A percentile compares a stretch with the other conserved stretches of the same genome.
These are phyloP conservation scores for Ogataea minuta DNA, from an alignment of 805 yeast species.

Conservation along the genomic window DNA sequence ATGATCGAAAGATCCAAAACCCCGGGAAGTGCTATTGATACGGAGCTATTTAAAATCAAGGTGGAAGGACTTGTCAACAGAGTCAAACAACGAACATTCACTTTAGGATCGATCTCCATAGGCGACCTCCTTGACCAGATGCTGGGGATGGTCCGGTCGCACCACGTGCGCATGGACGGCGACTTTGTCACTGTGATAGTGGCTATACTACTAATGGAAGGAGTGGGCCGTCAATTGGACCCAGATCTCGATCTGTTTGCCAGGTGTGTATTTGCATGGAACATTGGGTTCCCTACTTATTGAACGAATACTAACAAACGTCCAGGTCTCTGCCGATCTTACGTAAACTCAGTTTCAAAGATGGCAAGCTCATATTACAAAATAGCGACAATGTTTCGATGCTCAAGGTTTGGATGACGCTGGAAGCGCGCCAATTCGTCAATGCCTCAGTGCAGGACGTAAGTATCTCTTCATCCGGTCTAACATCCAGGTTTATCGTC, in stretches of 20 bases:
- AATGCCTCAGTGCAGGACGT: conserved; percentile 80
- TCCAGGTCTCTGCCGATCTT: conserved; percentile 76
- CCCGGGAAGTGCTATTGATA: conserved; percentile 85
- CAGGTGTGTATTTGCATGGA: conserved; percentile 72
- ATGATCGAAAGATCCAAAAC: conserved; percentile 95
- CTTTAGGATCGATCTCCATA: conserved; percentile 86
- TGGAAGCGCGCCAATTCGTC: conserved; percentile 85
- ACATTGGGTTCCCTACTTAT: conserved; percentile 36
- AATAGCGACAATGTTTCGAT: conserved; percentile 67
- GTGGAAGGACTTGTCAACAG: conserved; percentile 80
- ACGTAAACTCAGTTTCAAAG: conserved; percentile 75
- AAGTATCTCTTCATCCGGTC: conserved; percentile 33
- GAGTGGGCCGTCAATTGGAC: conserved; percentile 91
- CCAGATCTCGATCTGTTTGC: conserved; percentile 93
- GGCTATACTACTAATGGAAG: conserved; percentile 87
- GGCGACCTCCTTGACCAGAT: conserved; percentile 88
- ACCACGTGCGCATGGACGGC: conserved; percentile 97
- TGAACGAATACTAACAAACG: conserved; percentile 24
- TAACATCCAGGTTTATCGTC: conserved; percentile 40
- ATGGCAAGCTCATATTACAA: conserved; percentile 55
- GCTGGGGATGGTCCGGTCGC: conserved; percentile 85
- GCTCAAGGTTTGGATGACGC: conserved; percentile 87
- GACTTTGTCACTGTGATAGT: conserved; percentile 95
- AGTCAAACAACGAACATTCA: conserved; percentile 84
- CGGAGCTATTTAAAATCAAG: conserved; percentile 81